Conservation (phyloP, 23 red algal species). For the Cyanidioschyzon merolae region DNA sequence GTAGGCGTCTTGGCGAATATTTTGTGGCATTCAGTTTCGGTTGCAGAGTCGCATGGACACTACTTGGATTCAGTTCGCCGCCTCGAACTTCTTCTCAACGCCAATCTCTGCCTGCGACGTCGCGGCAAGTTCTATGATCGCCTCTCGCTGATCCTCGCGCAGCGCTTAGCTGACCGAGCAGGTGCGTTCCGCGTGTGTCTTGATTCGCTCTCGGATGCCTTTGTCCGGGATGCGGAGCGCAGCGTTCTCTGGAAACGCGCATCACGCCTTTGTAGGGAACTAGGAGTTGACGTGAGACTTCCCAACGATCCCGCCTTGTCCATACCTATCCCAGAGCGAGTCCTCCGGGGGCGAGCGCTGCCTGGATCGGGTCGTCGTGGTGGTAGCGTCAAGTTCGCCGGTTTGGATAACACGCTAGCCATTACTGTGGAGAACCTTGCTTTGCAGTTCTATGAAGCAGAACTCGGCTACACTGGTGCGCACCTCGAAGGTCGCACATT, state of each 20-base stretch:
- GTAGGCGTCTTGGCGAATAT: not conserved
- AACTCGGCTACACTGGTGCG: constrained; percentile 37
- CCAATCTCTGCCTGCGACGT: not conserved
- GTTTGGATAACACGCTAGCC: not conserved
- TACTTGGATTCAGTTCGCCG: not conserved
- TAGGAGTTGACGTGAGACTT: not conserved
- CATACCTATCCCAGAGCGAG: not conserved
- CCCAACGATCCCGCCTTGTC: not conserved
- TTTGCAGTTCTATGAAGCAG: constrained; percentile 44
- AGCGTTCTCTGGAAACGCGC: not conserved
- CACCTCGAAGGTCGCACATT: constrained; percentile 47
- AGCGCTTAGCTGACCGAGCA: not conserved
- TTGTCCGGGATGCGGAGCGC: not conserved
- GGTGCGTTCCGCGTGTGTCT: not conserved
- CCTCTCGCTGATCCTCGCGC: not conserved
- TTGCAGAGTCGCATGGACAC: not conserved
- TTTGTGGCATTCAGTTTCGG: not conserved
- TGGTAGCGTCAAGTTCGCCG: not conserved
- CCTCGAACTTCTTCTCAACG: not conserved
- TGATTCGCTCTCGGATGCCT: not conserved
- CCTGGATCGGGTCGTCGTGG: not conserved
- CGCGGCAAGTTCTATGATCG: not conserved
- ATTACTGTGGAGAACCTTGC: constrained; percentile 52
- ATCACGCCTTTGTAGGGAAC: not conserved
- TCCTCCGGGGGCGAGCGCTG: not conserved